Evolutionary conservation across 257 asterid species (phyloP).

Genomic region (Solanum sejunctum): DNA sequence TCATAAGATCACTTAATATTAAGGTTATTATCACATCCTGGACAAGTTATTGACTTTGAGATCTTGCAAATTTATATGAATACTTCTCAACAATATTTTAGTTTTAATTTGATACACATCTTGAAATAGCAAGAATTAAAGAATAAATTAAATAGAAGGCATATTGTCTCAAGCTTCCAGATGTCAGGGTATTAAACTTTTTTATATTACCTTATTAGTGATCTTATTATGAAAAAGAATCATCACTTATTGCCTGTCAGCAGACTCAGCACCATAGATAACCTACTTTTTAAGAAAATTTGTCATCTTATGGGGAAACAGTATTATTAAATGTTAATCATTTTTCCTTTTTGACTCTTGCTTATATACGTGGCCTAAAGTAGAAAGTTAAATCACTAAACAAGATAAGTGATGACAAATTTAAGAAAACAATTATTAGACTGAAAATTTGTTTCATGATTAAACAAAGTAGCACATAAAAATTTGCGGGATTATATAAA

Average conservation of each 20-base stretch:
- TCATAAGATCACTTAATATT: not conserved
- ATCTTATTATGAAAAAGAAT: not conserved
- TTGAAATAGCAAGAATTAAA: not conserved
- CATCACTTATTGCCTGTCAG: not conserved
- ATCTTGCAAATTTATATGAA: not conserved
- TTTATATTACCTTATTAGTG: not conserved
- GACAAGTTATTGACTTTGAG: not conserved
- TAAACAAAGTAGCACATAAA: not conserved
- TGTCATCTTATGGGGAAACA: not conserved
- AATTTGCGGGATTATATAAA: not conserved
- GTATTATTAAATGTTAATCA: not conserved
- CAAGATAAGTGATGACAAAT: not conserved
- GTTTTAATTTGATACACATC: not conserved
- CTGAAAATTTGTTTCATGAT: not conserved
- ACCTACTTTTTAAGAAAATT: not conserved
- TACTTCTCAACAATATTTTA: not conserved
- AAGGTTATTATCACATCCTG: not conserved
- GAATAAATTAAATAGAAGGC: not conserved
- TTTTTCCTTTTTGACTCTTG: not conserved
- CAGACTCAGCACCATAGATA: not conserved
- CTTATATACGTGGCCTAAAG: not conserved
- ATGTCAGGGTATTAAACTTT: not conserved
- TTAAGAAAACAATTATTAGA: not conserved
- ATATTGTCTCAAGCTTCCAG: not conserved
- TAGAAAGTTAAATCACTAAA: not conserved